Evolutionary conservation across 108 stramenopile species (phyloP).

Genomic region (Nitzschia putrida): DNA sequence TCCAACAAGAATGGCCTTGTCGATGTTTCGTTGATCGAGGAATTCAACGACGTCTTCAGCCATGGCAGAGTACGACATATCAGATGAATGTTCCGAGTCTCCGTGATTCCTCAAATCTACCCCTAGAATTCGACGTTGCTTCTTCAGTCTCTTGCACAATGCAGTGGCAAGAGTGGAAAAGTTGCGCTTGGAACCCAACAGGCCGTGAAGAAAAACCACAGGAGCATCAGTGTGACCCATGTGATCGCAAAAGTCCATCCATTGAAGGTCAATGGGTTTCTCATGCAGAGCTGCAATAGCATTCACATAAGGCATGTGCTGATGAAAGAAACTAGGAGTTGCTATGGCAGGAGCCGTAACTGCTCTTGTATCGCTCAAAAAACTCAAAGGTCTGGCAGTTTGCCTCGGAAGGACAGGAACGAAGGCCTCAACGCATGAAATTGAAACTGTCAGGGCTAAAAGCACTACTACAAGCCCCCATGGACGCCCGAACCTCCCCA

Average conservation of each 20-base stretch:
- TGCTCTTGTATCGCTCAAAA: no score
- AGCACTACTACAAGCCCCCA: no score
- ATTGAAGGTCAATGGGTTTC: slow-evolving; percentile 22
- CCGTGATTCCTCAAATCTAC: slow-evolving; percentile 95
- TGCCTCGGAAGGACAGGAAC: no score
- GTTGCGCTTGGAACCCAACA: slow-evolving; percentile 92
- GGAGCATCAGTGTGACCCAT: slow-evolving; percentile 36
- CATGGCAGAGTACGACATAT: slow-evolving; percentile 85
- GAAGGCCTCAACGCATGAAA: no score
- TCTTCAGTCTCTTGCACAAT: slow-evolving; percentile 64
- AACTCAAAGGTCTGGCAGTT: no score
- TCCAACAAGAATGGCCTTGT: slow-evolving; percentile 76
- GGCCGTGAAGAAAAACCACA: slow-evolving; percentile 88
- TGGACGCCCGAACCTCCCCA: no score
- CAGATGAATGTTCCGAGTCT: slow-evolving; percentile 32
- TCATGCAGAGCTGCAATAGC: slow-evolving; percentile 14
- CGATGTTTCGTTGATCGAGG: slow-evolving; percentile 56
- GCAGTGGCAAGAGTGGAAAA: slow-evolving; percentile 82
- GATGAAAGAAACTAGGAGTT: no score
- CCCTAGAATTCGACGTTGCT: slow-evolving; percentile 60
- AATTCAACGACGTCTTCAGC: slow-evolving; percentile 83
- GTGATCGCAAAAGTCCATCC: slow-evolving; percentile 27
- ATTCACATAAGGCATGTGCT: no score
- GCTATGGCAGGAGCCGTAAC: no score
- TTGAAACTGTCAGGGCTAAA: no score